These are phyloP conservation scores for Orbilia quercus DNA, from an alignment of 2,329 filamentous ascomycete species.

Conservation along the genomic window DNA sequence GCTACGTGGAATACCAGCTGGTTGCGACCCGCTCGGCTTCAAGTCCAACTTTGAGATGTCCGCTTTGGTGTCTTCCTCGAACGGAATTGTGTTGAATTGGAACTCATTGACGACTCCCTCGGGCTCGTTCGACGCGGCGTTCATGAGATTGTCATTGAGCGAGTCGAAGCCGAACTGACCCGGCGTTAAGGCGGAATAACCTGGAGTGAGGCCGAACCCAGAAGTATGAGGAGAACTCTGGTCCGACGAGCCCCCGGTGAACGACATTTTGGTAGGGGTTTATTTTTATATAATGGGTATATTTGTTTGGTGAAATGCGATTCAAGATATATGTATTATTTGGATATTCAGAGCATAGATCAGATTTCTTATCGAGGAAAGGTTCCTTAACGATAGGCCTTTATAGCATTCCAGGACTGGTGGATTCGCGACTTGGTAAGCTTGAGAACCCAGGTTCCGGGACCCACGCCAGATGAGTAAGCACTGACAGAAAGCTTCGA, in stretches of 20 bases:
- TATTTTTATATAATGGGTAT: no score
- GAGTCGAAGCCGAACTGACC: conserved; percentile 53
- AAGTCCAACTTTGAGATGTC: conserved; percentile 45
- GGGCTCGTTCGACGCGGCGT: conserved; percentile 37
- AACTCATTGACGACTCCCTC: conserved; percentile 50
- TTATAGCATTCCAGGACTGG: conserved; percentile 12
- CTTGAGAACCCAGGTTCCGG: conserved; percentile 26
- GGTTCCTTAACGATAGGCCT: conserved; percentile 8
- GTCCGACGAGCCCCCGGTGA: conserved; percentile 45
- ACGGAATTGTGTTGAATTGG: conserved; percentile 54
- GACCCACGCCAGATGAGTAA: conserved; percentile 51
- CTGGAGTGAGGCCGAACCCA: conserved; percentile 50
- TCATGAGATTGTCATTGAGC: conserved; percentile 50
- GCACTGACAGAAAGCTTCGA: conserved; percentile 47
- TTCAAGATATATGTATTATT: neutral
- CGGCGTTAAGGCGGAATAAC: conserved; percentile 47
- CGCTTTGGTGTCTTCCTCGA: conserved; percentile 44
- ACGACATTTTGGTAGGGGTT: conserved; percentile 27
- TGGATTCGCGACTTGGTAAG: conserved; percentile 41
- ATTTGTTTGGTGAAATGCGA: neutral
- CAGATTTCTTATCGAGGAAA: conserved; percentile 2
- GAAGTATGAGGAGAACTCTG: conserved; percentile 51
- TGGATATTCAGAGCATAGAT: neutral
- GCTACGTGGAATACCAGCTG: conserved; percentile 12
- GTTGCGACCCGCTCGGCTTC: conserved; percentile 35